Evolutionary conservation across 257 asterid genomes (phyloP).

Genomic region (Ballota nigra): DNA sequence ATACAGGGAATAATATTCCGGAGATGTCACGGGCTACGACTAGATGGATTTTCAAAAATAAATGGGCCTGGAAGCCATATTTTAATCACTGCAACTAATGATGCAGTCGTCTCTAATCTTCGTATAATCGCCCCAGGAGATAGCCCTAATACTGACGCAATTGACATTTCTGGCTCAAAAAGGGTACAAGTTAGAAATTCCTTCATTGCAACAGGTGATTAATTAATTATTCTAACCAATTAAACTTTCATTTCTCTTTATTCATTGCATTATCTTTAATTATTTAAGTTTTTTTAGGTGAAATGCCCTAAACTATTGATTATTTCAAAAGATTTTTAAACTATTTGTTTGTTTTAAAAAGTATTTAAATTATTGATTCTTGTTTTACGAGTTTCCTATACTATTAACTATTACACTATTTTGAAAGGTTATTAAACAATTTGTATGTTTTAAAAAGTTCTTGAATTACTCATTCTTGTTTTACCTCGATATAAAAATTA

Average conservation of each 20-base stretch:
- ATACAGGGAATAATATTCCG: constrained; percentile 48
- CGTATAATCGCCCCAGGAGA: constrained; percentile 50
- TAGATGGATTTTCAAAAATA: constrained; percentile 44
- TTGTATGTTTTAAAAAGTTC: too few relatives aligned
- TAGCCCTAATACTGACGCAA: constrained; percentile 72
- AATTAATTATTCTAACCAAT: background rate
- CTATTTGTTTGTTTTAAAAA: too few relatives aligned
- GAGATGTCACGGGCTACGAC: constrained; percentile 46
- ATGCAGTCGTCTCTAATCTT: constrained; percentile 38
- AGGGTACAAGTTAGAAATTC: constrained; percentile 36
- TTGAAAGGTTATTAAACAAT: too few relatives aligned
- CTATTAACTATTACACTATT: too few relatives aligned
- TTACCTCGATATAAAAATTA: too few relatives aligned
- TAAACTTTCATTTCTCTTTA: background rate
- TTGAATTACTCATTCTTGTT: too few relatives aligned
- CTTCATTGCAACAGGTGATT: constrained; percentile 53
- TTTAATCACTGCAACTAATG: constrained; percentile 36
- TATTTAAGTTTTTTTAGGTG: too few relatives aligned
- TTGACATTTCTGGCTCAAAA: constrained; percentile 45
- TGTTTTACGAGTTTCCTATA: too few relatives aligned
- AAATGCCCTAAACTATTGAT: too few relatives aligned
- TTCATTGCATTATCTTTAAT: too few relatives aligned
- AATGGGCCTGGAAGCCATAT: constrained; percentile 58
- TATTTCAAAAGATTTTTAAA: too few relatives aligned
- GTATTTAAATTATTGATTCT: too few relatives aligned